Percentiles rank a stretch among this genome's conserved stretches.
These are phyloP conservation scores for Saccharomycopsis fermentans DNA, from an alignment of 805 yeast genomes.

Conservation along the genomic window DNA sequence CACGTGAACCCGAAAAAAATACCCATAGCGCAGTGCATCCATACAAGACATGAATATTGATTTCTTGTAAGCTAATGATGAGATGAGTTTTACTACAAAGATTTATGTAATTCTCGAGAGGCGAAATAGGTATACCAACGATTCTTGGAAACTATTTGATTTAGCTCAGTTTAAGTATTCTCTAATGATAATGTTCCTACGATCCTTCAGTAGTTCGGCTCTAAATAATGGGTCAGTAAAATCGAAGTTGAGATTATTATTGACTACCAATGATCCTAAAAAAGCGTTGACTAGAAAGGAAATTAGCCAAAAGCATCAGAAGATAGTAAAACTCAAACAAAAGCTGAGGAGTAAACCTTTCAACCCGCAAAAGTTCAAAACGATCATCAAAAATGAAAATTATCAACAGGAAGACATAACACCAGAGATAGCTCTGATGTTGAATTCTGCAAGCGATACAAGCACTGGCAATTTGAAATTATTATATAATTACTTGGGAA, in stretches of 20 bases:
- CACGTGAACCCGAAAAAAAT: too few species aligned
- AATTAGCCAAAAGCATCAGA: neutral
- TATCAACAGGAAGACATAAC: neutral
- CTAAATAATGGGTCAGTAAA: neutral
- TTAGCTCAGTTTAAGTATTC: too few species aligned
- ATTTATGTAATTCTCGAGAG: too few species aligned
- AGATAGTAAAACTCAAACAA: neutral
- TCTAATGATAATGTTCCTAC: neutral
- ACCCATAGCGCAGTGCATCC: too few species aligned
- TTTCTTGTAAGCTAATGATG: too few species aligned
- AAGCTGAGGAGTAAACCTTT: neutral
- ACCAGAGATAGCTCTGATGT: neutral
- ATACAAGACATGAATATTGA: too few species aligned
- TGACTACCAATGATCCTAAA: neutral
- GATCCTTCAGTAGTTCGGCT: neutral
- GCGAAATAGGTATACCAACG: too few species aligned
- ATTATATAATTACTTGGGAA: constrained; percentile 46
- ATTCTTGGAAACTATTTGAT: too few species aligned
- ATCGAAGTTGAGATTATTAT: neutral
- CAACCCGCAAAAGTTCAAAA: neutral
- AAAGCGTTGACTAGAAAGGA: neutral
- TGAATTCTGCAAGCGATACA: neutral
- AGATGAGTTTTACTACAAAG: too few species aligned
- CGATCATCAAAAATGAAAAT: neutral
- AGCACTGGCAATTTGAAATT: constrained; percentile 21